Evolutionary conservation across 495 filamentous ascomycete genomes (phyloP), one percentile per base, ranked within the genome.

Genomic region (Rostrohypoxylon terebratum): DNA sequence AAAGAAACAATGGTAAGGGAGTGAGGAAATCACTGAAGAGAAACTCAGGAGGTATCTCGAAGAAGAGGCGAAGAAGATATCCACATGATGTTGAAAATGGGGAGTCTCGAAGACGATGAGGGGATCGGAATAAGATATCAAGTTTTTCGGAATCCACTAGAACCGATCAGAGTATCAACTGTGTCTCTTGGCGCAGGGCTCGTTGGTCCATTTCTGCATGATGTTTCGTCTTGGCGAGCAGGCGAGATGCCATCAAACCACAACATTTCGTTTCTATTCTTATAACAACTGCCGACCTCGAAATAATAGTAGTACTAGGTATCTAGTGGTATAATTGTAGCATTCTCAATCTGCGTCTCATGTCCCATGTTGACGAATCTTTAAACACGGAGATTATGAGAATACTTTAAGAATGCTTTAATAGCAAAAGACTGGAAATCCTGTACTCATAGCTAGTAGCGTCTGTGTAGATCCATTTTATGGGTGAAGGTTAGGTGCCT

Each of bases 191-290:
- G 50, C 50, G 50, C 23, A 54, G 28, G n/a, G 25, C 47, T 13
- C 33, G 50, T 54, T 54, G 50, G 50, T 54, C 50, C 14, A 28
- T 54, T 33, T 31, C 25, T 54, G 50, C 50, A 54, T 54, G 51
- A 11, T 55, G n/a, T 55, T 34, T 6, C 36, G 28, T 36, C 51
- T 55, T 55, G 51, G 51, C 51, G 31, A 20, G 31, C 36, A 36
- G 51, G 51, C 51, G 31, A 20, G 31, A 34, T 36, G 31, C 16
- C 51, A 25, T n/a, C 20, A 55, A 55, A 23, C 31, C 28, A 55
- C 2, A 55, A 20, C 6, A 31, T 31, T 34, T 34, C 8, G 51
- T 34, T 55, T 55, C 28, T 7, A 55, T 55, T 55, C 34, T 55
- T 14, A 54, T 16, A 16, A 54, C 14, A 54, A 33, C 25, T 54